Conservation (phyloP, 352 stramenopile genomes). For the Phytophthora hibernalis region DNA sequence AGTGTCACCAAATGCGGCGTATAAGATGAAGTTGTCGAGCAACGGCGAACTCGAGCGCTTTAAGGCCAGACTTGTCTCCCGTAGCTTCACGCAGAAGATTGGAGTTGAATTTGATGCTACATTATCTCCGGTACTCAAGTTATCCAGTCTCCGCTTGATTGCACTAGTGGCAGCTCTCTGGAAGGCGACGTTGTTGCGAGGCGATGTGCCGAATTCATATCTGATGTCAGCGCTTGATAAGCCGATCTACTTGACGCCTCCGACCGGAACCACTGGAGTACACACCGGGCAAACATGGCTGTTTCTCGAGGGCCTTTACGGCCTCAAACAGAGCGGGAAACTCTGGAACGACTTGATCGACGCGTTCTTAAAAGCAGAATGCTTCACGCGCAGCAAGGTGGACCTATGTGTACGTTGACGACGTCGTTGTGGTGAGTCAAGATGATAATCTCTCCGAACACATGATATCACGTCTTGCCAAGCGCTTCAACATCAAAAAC, state of each 20-base stretch:
- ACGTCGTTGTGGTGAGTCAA: slow-evolving; percentile 1
- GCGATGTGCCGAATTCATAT: not conserved
- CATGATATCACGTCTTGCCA: not conserved
- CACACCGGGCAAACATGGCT: not conserved
- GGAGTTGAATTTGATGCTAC: not conserved
- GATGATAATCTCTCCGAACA: not conserved
- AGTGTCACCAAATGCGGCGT: not conserved
- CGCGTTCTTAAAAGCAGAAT: not conserved
- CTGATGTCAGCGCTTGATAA: not conserved
- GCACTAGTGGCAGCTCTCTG: not conserved
- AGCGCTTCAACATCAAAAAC: slow-evolving; percentile 8
- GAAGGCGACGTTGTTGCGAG: not conserved
- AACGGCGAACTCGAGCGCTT: not conserved
- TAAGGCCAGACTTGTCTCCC: not conserved
- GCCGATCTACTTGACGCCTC: not conserved
- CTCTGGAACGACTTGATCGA: slow-evolving; percentile 12
- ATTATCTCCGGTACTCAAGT: not conserved
- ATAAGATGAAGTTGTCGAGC: not conserved
- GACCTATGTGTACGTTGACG: slow-evolving; percentile 11
- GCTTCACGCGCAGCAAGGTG: slow-evolving; percentile 1
- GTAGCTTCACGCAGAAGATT: not conserved
- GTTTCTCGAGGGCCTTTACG: not conserved
- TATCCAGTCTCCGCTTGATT: not conserved
- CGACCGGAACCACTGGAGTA: not conserved
- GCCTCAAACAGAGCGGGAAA: slow-evolving; percentile 5